Base-by-base conservation (phyloP, 1,139 yeast species). In the Saccharomycopsis hybrid region DNA sequence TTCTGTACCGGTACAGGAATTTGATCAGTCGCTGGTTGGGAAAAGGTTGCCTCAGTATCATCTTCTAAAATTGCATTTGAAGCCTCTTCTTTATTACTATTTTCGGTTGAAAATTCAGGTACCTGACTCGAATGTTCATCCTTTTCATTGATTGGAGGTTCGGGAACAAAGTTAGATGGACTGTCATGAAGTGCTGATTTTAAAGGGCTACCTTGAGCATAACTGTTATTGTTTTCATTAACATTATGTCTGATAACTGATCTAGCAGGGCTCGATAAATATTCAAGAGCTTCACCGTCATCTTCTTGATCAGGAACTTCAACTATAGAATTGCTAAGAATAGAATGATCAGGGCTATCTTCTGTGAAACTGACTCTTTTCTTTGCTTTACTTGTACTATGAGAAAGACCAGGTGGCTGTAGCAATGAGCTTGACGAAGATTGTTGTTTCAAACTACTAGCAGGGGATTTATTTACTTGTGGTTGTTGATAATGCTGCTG, bases 351-450 rank as follows among this genome's bases (percentile, higher is more conserved):
- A 27, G 52, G 50, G 28, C 49, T 45, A 13, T 49, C 53, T 31
- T 52, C 55, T 9, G 53, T 50, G 41, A 52, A 52, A 40, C 55
- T 52, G 37, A 52, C 55, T 42, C 55, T 44, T 41, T 52, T 51
- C 18, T 38, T 43, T 7, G 51, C 46, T 18, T 48, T 46, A 32
- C 35, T 29, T 13, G 9, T 41, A 27, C 35, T 36, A 32, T 46
- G 48, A 1, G 24, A 29, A 3, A 31, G 31, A 38, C 43, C 27
- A 18, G 42, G 44, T 18, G 46, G 49, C 5, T 41, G 43, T 25
- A 45, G 42, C 31, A 49, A 43, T 13, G 39, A 36, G 24, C 13
- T 13, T 11, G 7, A 9, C 11, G 11, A 7, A 11, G 35, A 31
- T 8, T 7, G 11, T 5, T 11, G 24, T 5, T 9, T 8, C 18